phyloP scores from a whole-genome alignment of 768 basidiomycete genomes.

The Crucibulum laeve region DNA sequence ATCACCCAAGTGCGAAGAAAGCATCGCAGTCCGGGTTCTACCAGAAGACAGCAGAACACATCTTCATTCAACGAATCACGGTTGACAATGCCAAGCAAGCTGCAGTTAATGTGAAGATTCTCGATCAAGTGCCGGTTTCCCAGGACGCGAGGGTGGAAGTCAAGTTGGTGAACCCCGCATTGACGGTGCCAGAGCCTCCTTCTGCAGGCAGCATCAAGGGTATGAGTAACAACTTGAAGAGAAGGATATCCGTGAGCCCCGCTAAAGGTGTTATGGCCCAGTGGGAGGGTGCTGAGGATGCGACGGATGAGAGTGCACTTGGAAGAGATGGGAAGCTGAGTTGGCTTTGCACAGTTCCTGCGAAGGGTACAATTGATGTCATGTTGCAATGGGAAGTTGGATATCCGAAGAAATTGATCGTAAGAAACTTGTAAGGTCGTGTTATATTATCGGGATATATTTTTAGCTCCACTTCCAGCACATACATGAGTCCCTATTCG shows the following conservation, averaged over 20 bases:
- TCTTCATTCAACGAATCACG: conserved; percentile 33
- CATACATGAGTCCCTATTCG: no score
- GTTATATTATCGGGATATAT: no score
- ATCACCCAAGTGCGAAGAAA: conserved; percentile 31
- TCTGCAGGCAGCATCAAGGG: conserved; percentile 8
- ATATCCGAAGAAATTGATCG: no score
- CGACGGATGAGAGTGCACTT: conserved; percentile 15
- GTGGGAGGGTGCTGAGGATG: conserved; percentile 33
- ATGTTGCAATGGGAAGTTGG: conserved; percentile 2
- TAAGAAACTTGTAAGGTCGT: no score
- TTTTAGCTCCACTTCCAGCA: no score
- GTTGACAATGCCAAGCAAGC: conserved; percentile 35
- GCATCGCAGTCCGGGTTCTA: conserved; percentile 28
- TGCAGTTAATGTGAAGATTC: conserved; percentile 26
- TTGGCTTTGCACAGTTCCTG: conserved; percentile 16
- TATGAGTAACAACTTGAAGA: not conserved
- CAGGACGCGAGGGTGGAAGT: conserved; percentile 33
- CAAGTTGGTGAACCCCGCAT: conserved; percentile 30
- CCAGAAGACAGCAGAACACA: conserved; percentile 24
- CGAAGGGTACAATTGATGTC: conserved; percentile 21
- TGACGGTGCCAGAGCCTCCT: conserved; percentile 14
- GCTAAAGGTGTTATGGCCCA: conserved; percentile 25
- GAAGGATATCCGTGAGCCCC: conserved; percentile 4
- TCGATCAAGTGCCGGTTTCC: conserved; percentile 36
- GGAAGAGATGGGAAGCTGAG: conserved; percentile 21